Evolutionary conservation across 257 asterid genomes (phyloP), one percentile per base, ranked within the genome.

Genomic region (Solanum gracilifrons): DNA sequence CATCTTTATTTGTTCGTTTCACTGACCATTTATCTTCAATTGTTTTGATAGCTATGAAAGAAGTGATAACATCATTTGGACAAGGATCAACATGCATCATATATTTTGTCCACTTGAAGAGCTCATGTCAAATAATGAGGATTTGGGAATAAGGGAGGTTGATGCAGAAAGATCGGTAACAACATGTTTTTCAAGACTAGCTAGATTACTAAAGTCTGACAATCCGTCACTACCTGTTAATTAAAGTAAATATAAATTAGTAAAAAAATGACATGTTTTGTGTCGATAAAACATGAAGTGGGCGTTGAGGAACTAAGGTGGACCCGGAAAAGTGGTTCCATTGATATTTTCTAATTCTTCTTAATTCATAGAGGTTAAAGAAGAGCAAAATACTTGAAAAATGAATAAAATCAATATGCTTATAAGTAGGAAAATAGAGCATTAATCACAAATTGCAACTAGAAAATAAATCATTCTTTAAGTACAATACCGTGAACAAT

Each of bases 21-120:
- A 95, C 96, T 0, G 98, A 97, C 98, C 99, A 95, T 89, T 95
- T 98, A 33, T 95, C 99, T 92, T 93, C 94, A 48, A 96, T 88
- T 41, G 89, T 87, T 89, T 93, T 92, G 46, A 91, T 87, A 41
- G 84, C 86, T 91, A 83, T 86, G 71, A 82, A 77, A 13, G 94
- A 86, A 83, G 86, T 33, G 33, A 91, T 93, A 60, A 87, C n/a
- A 55, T 86, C 92, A 11, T 92, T 91, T 79, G 32, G 32, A 64
- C 91, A 92, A 84, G 92, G 92, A 84, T 92, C 94, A 29, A 89
- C 85, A 25, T 93, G 92, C 37, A 64, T 83, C 4, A 90, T 80
- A 33, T 90, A 90, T 36, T 87, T 20, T 80, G 84, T 71, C 92
- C 36, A 10, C 68, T 80, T 18, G 66, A 36, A 39, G 43, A 82